Percentiles rank a stretch among this genome's conserved stretches.
phyloP scores from a whole-genome alignment of 2,329 filamentous ascomycete species.

The Apiospora sp. region DNA sequence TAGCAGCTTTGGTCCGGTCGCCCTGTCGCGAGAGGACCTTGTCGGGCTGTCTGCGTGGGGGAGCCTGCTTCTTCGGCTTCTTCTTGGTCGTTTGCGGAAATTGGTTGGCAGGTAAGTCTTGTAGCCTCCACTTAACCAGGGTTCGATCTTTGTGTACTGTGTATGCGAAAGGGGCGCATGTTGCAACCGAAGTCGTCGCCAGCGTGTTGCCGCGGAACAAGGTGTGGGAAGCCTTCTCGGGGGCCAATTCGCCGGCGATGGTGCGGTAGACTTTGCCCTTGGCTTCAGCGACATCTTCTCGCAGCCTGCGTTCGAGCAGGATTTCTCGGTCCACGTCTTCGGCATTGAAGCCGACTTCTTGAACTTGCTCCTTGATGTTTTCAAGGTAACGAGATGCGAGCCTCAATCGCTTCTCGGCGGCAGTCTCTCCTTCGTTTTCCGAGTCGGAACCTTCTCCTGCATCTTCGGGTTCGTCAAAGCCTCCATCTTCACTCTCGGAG shows the following conservation, averaged over 20 bases:
- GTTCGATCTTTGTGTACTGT: slow-evolving; percentile 86
- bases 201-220: slow-evolving; percentile 82
- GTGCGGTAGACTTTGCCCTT: slow-evolving; percentile 90
- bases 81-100: slow-evolving; percentile 65
- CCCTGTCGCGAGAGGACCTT: slow-evolving; percentile 70
- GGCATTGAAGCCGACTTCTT: slow-evolving; percentile 89
- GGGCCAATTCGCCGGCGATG: slow-evolving; percentile 77
- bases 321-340: slow-evolving; percentile 92
- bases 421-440: slow-evolving; percentile 85
- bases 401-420: slow-evolving; percentile 83
- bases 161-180: slow-evolving; percentile 83
- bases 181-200: slow-evolving; percentile 80
- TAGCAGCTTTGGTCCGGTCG: slow-evolving; percentile 60
- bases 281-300: slow-evolving; percentile 90
- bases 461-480: slow-evolving; percentile 55
- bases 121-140: slow-evolving; percentile 89
- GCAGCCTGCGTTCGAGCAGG: slow-evolving; percentile 81
- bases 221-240: slow-evolving; percentile 71
- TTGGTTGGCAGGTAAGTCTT: slow-evolving; percentile 68
- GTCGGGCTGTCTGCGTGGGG: slow-evolving; percentile 67
- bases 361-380: slow-evolving; percentile 81
- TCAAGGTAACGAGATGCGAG: slow-evolving; percentile 93
- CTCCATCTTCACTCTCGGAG: slow-evolving; percentile 74
- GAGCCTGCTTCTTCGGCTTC: slow-evolving; percentile 67
- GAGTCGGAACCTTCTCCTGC: slow-evolving; percentile 63